A percentile compares a stretch with the other conserved stretches of the same genome.
Conservation (phyloP, 2,329 filamentous ascomycete species). For the Phaeosphaeriaceae sp. region DNA sequence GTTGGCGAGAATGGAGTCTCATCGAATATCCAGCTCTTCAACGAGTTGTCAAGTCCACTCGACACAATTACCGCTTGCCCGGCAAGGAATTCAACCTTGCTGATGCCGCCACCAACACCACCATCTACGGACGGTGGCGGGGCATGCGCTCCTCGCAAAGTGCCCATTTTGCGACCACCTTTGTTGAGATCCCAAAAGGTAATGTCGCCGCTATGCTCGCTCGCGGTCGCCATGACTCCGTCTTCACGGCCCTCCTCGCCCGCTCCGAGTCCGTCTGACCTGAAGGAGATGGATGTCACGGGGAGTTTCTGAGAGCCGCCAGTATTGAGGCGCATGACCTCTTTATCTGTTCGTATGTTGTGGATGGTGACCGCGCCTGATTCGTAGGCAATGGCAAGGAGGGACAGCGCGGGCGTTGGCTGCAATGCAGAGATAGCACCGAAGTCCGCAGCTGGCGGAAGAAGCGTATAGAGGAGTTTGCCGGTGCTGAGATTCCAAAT, state of each 20-base stretch:
- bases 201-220: conserved; percentile 79
- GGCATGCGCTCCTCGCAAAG: conserved; percentile 87
- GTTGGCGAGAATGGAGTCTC: conserved; percentile 87
- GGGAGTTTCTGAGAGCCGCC: conserved; percentile 67
- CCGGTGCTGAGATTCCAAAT: conserved; percentile 97
- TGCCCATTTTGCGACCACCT: conserved; percentile 83
- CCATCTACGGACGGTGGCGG: conserved; percentile 66
- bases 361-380: conserved; percentile 80
- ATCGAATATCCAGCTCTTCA: conserved; percentile 97
- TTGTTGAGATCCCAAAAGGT: conserved; percentile 96
- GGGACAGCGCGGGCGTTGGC: conserved; percentile 80
- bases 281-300: conserved; percentile 85
- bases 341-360: conserved; percentile 80
- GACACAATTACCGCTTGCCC: conserved; percentile 91
- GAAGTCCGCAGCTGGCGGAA: conserved; percentile 74
- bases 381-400: conserved; percentile 87
- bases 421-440: conserved; percentile 88
- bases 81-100: conserved; percentile 84
- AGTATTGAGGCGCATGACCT: conserved; percentile 72
- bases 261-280: conserved; percentile 86
- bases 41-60: conserved; percentile 88
- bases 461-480: conserved; percentile 88
- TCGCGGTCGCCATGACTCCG: conserved; percentile 94
- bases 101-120: conserved; percentile 75
- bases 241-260: conserved; percentile 82